These are phyloP conservation scores for Naganishia sp. DNA, from an alignment of 1,284 basidiomycete species.

Conservation along the genomic window DNA sequence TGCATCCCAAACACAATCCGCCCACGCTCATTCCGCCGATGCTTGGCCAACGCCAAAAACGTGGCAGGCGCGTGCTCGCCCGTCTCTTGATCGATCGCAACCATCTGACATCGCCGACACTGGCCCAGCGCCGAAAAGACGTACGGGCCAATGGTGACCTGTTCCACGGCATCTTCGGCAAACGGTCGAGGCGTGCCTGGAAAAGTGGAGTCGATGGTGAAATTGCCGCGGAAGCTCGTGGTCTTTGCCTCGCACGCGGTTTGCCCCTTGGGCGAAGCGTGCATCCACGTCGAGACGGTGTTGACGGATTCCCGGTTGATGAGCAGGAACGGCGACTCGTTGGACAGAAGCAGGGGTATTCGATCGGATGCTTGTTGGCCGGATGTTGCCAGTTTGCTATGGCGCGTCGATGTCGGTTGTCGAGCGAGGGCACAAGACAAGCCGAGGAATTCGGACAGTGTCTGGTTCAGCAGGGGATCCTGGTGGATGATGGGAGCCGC, in stretches of 20 bases:
- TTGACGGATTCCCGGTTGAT: slow-evolving; percentile 29
- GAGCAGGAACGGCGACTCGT: slow-evolving; percentile 33
- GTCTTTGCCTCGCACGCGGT: slow-evolving; percentile 3
- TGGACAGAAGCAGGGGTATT: slow-evolving; percentile 26
- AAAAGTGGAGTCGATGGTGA: slow-evolving; percentile 12
- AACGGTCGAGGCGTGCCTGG: slow-evolving; percentile 8
- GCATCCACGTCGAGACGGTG: slow-evolving; percentile 22
- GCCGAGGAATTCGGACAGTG: slow-evolving; percentile 25
- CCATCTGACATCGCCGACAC: slow-evolving; percentile 33
- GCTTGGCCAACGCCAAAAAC: slow-evolving; percentile 28
- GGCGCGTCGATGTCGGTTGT: slow-evolving; percentile 14
- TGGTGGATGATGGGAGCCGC: slow-evolving; percentile 16
- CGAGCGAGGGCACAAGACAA: slow-evolving; percentile 20
- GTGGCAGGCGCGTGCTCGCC: slow-evolving; percentile 27
- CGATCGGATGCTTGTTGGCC: slow-evolving; percentile 11
- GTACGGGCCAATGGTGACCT: slow-evolving; percentile 24
- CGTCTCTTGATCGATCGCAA: slow-evolving; percentile 31
- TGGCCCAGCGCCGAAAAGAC: slow-evolving; percentile 29
- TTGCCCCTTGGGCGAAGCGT: background rate
- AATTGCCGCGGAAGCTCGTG: slow-evolving; percentile 30
- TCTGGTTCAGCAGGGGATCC: slow-evolving; percentile 17
- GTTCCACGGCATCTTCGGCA: slow-evolving; percentile 22
- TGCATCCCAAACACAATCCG: slow-evolving; percentile 33
- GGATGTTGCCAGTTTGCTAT: slow-evolving; percentile 9
- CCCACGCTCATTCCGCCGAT: slow-evolving; percentile 27